Base-by-base conservation (phyloP, 495 filamentous ascomycete genomes). In the Penicillium coffeae region DNA sequence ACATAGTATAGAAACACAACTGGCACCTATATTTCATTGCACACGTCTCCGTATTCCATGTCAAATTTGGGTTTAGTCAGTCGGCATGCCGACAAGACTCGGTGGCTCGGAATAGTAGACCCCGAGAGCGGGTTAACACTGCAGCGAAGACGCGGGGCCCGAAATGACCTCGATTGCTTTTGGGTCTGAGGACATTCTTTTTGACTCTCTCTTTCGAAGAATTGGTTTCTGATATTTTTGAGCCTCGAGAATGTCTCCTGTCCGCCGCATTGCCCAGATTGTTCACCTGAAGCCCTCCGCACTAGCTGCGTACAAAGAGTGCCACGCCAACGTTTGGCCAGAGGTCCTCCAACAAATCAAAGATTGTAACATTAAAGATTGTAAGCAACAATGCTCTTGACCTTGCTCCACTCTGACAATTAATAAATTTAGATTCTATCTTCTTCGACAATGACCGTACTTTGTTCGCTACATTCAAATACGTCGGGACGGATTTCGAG, bases 391-490 rank as follows among this genome's bases (percentile, higher is more conserved):
- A 13, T 3, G 9, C 20, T 13, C 12, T 13, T 6, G 1, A 2
- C 13, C 21, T 4, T 3, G 12, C 5, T n/a, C 19, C 4, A 37
- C 12, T 2, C 32, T 46, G 3, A 22, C 3, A n/a, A 21, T 37
- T 2, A 8, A 18, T 3, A 8, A 2, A 16, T 21, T 47, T 54
- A 85, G 86, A 89, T 52, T 85, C 81, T 27, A 90, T 90, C 56
- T 88, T 78, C 68, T 81, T 84, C 57, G 81, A 88, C 46, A 73
- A 78, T 14, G 73, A 71, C 13, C 70, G 76, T 19, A 81, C 82
- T 21, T 70, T 90, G 0, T 90, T 89, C 54, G 84, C 83, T 7
- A 80, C 69, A 21, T 88, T 88, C 66, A 89, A 88, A 63, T 89
- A 90, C 48, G 71, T 85, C 14, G 86, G 87, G 1, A 73, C 74